Evolutionary conservation across 768 basidiomycete species (phyloP).

Genomic region (Naganishia onofrii): DNA sequence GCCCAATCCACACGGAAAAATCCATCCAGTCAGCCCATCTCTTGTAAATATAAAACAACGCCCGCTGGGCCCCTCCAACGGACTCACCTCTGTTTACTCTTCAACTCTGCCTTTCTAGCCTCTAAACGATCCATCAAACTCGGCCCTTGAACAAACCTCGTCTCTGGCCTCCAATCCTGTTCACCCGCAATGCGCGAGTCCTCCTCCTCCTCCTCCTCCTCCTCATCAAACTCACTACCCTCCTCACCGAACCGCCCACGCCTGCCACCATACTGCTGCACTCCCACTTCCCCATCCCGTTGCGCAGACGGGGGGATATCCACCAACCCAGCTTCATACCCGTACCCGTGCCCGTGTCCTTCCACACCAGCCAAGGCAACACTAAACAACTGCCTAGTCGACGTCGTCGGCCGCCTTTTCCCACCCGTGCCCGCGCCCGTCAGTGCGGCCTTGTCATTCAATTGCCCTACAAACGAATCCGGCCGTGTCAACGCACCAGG

Average conservation of each 20-base stretch:
- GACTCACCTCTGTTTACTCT: constrained; percentile 73
- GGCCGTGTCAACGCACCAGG: constrained; percentile 64
- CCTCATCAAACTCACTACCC: constrained; percentile 40
- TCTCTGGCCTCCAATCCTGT: constrained; percentile 30
- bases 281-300: constrained; percentile 65
- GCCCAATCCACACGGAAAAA: not conserved
- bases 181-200: constrained; percentile 30
- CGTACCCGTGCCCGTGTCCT: constrained; percentile 60
- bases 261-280: constrained; percentile 29
- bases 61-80: too few relatives aligned
- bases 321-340: constrained; percentile 9
- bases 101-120: constrained; percentile 74
- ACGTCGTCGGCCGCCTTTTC: too few relatives aligned
- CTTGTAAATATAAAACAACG: too few relatives aligned
- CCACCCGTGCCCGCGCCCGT: too few relatives aligned
- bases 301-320: constrained; percentile 57
- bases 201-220: too few relatives aligned
- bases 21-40: too few relatives aligned
- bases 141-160: constrained; percentile 34
- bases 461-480: constrained; percentile 56
- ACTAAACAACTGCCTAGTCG: constrained; percentile 82
- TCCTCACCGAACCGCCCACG: constrained; percentile 56
- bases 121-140: constrained; percentile 90
- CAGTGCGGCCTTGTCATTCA: constrained; percentile 76
- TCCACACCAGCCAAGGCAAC: constrained; percentile 66